Conservation (phyloP, 805 yeast genomes). For the Pichia thaimueangensis region DNA sequence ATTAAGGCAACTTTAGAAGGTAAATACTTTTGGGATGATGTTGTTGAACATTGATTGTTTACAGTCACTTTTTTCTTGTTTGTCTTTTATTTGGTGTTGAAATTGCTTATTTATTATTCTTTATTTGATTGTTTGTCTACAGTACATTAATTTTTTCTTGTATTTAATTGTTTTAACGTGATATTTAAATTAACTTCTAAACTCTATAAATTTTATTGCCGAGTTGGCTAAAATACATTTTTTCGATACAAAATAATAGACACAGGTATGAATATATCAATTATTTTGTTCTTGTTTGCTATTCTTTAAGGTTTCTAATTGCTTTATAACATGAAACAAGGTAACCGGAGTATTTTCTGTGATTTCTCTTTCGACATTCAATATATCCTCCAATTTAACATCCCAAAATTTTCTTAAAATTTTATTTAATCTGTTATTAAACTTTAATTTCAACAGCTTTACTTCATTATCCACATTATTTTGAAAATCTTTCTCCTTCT, state of each 20-base stretch:
- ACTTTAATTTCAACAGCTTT: constrained; percentile 27
- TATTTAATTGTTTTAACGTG: too few relatives aligned
- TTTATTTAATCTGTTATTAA: constrained; percentile 37
- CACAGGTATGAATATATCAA: too few relatives aligned
- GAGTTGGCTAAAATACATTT: too few relatives aligned
- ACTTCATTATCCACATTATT: constrained; percentile 19
- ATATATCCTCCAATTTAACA: constrained; percentile 37
- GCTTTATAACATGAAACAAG: constrained; percentile 23
- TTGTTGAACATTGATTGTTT: constrained; percentile 53
- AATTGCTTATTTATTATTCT: too few relatives aligned
- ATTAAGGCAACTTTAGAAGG: constrained; percentile 88
- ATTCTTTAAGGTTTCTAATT: constrained; percentile 15
- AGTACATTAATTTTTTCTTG: not conserved
- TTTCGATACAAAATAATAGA: too few relatives aligned
- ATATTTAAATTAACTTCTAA: too few relatives aligned
- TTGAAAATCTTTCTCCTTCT: constrained; percentile 18
- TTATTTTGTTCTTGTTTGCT: not conserved
- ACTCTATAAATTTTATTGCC: too few relatives aligned
- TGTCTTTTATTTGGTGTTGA: not conserved
- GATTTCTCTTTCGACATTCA: constrained; percentile 39
- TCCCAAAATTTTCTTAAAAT: constrained; percentile 46
- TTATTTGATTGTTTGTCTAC: too few relatives aligned
- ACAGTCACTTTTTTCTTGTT: constrained; percentile 21
- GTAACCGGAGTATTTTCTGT: constrained; percentile 25
- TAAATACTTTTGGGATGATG: constrained; percentile 88